phyloP scores from a whole-genome alignment of 129 eudicot genomes.

The Lactuca saligna region DNA sequence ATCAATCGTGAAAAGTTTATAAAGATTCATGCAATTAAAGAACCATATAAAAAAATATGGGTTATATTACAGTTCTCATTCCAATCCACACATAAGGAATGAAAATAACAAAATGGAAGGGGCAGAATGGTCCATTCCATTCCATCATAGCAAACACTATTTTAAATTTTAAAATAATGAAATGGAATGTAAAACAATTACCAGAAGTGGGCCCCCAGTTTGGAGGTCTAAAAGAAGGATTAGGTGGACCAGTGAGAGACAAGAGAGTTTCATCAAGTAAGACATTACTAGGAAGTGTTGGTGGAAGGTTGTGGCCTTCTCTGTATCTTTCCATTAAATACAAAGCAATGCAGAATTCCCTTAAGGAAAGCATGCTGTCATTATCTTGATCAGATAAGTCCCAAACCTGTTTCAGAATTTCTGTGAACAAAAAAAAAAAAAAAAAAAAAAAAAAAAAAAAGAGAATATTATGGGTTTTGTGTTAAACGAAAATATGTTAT shows the following conservation, averaged over 20 bases:
- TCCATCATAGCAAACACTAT: not conserved
- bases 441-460: conserved; percentile 6
- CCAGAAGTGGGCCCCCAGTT: conserved; percentile 67
- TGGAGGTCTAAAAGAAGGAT: conserved; percentile 53
- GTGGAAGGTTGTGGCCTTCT: conserved; percentile 88
- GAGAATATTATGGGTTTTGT: not conserved
- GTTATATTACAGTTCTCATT: too few relatives aligned
- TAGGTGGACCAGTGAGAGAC: conserved; percentile 85
- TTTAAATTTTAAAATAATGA: not conserved
- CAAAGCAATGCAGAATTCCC: conserved; percentile 91
- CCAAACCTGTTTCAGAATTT: conserved; percentile 96
- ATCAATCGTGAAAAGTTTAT: too few relatives aligned
- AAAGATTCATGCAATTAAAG: too few relatives aligned
- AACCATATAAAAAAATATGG: too few relatives aligned
- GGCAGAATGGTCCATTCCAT: too few relatives aligned
- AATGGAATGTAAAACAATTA: conserved; percentile 28
- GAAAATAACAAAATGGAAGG: too few relatives aligned
- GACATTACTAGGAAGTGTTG: conserved; percentile 72
- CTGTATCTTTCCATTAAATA: conserved; percentile 91
- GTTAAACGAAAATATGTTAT: conserved; percentile 5
- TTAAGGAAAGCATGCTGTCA: conserved; percentile 95
- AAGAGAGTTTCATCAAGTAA: conserved; percentile 86
- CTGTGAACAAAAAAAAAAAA: conserved; percentile 37
- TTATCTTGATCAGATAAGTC: conserved; percentile 92
- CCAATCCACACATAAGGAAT: too few relatives aligned